Conservation (phyloP, 1,284 basidiomycete species). For the Lentinula novae-zelandiae region DNA sequence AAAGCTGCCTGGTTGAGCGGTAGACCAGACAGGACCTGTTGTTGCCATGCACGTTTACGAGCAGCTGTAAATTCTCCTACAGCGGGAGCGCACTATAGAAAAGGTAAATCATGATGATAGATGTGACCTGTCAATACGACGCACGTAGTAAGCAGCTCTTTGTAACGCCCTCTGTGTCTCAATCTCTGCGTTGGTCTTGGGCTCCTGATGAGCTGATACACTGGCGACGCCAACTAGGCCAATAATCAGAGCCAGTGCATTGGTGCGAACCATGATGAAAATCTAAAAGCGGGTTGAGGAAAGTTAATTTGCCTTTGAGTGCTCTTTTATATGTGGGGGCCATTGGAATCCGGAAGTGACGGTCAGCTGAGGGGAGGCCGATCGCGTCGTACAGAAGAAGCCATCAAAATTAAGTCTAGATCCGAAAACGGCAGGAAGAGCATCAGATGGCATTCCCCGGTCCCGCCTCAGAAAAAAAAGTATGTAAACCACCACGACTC, state of each 20-base stretch:
- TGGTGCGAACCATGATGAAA: not conserved
- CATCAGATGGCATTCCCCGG: not conserved
- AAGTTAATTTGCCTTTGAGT: not conserved
- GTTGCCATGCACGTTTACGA: slow-evolving; percentile 41
- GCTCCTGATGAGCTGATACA: slow-evolving; percentile 35
- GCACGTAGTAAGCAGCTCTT: slow-evolving; percentile 45
- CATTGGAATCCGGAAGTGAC: not conserved
- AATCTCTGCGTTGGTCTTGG: slow-evolving; percentile 38
- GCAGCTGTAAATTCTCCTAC: slow-evolving; percentile 44
- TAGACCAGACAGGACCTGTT: slow-evolving; percentile 36
- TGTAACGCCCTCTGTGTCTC: slow-evolving; percentile 42
- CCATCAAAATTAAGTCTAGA: not conserved
- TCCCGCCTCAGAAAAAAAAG: no score
- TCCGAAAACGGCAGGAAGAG: not conserved
- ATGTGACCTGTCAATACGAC: slow-evolving; percentile 16
- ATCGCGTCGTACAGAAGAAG: slow-evolving; percentile 3
- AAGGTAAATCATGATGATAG: not conserved
- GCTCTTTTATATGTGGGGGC: not conserved
- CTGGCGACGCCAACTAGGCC: not conserved
- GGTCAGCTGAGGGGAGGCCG: not conserved
- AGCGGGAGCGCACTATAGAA: slow-evolving; percentile 41
- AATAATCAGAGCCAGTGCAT: not conserved
- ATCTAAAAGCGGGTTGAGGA: not conserved
- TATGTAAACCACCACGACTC: no score
- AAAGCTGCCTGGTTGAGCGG: slow-evolving; percentile 6